phyloP scores from a whole-genome alignment of 1,139 yeast genomes.

The Kodamaea alishanica region DNA sequence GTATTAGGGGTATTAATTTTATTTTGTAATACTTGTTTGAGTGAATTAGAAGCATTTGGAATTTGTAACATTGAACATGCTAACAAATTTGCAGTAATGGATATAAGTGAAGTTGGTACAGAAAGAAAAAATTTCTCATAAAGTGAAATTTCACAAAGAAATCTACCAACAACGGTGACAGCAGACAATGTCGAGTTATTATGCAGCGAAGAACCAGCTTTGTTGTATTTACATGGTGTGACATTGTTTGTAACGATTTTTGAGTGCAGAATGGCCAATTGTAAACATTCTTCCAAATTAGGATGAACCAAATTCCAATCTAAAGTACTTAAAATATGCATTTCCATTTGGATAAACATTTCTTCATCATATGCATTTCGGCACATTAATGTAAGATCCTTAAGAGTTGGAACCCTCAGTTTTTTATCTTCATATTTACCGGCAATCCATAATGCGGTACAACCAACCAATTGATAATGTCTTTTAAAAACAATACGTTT shows the following conservation, averaged over 20 bases:
- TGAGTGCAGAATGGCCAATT: slow-evolving; percentile 44
- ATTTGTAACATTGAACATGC: slow-evolving; percentile 64
- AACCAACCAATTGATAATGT: slow-evolving; percentile 90
- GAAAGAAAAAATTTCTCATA: slow-evolving; percentile 67
- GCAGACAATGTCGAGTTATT: slow-evolving; percentile 40
- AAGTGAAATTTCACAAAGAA: slow-evolving; percentile 71
- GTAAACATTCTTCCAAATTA: slow-evolving; percentile 58
- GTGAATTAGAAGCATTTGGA: slow-evolving; percentile 33
- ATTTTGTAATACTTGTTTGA: slow-evolving; percentile 22
- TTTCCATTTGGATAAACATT: slow-evolving; percentile 95
- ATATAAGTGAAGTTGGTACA: slow-evolving; percentile 58
- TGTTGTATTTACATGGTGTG: slow-evolving; percentile 35
- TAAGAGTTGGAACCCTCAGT: slow-evolving; percentile 73
- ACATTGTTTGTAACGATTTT: slow-evolving; percentile 15
- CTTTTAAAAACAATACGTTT: slow-evolving; percentile 86
- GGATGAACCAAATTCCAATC: slow-evolving; percentile 78
- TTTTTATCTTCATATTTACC: slow-evolving; percentile 91
- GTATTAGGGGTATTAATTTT: not conserved
- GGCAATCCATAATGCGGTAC: slow-evolving; percentile 93
- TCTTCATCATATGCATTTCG: slow-evolving; percentile 81
- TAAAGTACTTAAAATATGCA: slow-evolving; percentile 77
- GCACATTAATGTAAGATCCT: slow-evolving; percentile 75
- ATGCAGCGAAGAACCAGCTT: slow-evolving; percentile 5
- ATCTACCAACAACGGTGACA: slow-evolving; percentile 56
- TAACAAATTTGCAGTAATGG: slow-evolving; percentile 65